phyloP scores from a whole-genome alignment of 257 asterid genomes.

The Rehmannia glutinosa region DNA sequence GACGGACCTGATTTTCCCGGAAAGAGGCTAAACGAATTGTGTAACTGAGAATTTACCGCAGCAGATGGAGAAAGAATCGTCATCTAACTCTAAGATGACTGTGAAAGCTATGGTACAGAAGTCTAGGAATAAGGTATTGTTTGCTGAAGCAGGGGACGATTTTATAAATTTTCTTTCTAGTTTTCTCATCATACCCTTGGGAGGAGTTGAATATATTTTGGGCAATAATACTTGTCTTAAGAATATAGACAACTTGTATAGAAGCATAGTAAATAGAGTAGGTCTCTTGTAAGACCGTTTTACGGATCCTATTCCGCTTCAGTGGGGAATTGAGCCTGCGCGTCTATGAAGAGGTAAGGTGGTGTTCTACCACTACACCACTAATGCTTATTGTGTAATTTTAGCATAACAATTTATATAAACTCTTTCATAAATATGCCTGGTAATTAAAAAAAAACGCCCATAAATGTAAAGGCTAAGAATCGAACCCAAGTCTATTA shows the following conservation, averaged over 20 bases:
- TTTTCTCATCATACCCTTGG: slow-evolving; percentile 17
- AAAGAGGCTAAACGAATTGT: not conserved
- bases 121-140: slow-evolving; percentile 11
- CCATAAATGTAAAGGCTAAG: too few relatives aligned
- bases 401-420: too few relatives aligned
- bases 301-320: too few relatives aligned
- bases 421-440: too few relatives aligned
- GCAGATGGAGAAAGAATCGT: not conserved
- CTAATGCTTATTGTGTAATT: too few relatives aligned
- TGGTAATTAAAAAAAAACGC: too few relatives aligned
- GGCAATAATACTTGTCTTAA: not conserved
- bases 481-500: too few relatives aligned
- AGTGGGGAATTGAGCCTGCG: too few relatives aligned
- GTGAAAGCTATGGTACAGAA: slow-evolving; percentile 16
- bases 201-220: slow-evolving; percentile 15
- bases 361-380: too few relatives aligned
- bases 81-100: not conserved
- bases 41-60: not conserved
- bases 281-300: too few relatives aligned
- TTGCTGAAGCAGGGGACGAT: slow-evolving; percentile 13
- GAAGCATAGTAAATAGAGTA: not conserved
- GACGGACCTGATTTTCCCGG: slow-evolving; percentile 3
- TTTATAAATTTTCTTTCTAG: slow-evolving; percentile 14
- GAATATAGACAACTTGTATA: slow-evolving; percentile 17
- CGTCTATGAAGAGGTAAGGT: too few relatives aligned